Conservation (phyloP, 2,329 filamentous ascomycete species). For the Chaetomium strumarium region DNA sequence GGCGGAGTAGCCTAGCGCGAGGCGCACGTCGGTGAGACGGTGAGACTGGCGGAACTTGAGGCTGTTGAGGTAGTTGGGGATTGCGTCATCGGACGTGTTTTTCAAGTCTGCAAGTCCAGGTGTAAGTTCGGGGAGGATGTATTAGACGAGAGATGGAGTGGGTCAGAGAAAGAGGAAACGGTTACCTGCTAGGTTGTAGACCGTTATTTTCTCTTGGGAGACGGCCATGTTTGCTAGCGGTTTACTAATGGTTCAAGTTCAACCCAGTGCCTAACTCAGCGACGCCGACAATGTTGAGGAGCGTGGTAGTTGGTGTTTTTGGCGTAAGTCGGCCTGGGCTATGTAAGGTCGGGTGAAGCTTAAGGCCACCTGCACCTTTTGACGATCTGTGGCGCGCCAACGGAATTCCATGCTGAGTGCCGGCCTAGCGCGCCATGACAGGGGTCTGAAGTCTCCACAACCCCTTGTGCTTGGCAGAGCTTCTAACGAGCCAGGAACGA, state of each 20-base stretch:
- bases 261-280: neutral
- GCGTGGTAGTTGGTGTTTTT: neutral
- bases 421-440: constrained; percentile 3
- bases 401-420: neutral
- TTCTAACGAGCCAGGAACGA: constrained; percentile 5
- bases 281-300: neutral
- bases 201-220: constrained; percentile 52
- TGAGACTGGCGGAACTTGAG: constrained; percentile 82
- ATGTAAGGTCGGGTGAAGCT: neutral
- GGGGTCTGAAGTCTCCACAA: constrained; percentile 7
- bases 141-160: neutral
- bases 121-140: neutral
- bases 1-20: constrained; percentile 75
- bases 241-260: neutral
- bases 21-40: constrained; percentile 71
- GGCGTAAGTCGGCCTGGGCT: neutral
- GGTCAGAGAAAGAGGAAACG: constrained; percentile 8
- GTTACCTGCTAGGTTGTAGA: constrained; percentile 62
- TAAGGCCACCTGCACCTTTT: constrained; percentile 22
- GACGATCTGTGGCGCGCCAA: neutral
- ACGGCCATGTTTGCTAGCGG: constrained; percentile 32
- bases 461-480: constrained; percentile 10
- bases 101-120: constrained; percentile 66
- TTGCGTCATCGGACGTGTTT: constrained; percentile 91
- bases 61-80: constrained; percentile 86